A percentile compares a stretch with the other conserved stretches of the same genome.
These are phyloP conservation scores for Diaporthe helianthi DNA, from an alignment of 2,329 filamentous ascomycete genomes.

Conservation along the genomic window DNA sequence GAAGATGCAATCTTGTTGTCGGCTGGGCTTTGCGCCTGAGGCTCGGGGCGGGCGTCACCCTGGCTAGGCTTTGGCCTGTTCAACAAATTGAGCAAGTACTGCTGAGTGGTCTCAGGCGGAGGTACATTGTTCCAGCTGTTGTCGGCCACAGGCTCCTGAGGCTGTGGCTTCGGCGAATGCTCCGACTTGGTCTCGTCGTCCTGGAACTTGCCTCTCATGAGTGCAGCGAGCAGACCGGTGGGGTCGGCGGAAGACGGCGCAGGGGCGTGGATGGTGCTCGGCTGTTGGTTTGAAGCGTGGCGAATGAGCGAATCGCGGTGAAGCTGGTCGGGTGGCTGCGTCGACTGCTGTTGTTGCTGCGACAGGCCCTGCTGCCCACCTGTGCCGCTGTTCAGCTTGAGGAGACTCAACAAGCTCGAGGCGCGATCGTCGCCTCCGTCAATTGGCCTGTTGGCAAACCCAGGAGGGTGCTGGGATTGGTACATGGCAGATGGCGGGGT, in stretches of 20 bases:
- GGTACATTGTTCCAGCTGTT: constrained; percentile 55
- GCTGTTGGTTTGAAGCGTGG: constrained; percentile 39
- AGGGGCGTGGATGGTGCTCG: constrained; percentile 60
- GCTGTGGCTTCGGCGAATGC: constrained; percentile 38
- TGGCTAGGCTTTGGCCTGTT: constrained; percentile 77
- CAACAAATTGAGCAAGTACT: constrained; percentile 84
- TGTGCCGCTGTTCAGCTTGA: constrained; percentile 62
- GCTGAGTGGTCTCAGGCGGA: constrained; percentile 75
- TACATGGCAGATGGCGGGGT: constrained; percentile 53
- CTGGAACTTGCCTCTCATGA: constrained; percentile 65
- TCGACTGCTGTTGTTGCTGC: constrained; percentile 28
- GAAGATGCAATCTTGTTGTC: constrained; percentile 54
- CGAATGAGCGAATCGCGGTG: constrained; percentile 40
- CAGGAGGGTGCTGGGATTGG: constrained; percentile 49
- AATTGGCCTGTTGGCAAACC: constrained; percentile 46
- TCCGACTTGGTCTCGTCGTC: constrained; percentile 52
- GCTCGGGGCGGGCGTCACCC: constrained; percentile 51
- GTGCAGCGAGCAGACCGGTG: constrained; percentile 63
- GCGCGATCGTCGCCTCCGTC: constrained; percentile 54
- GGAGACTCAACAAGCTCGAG: constrained; percentile 63
- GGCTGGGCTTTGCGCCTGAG: constrained; percentile 48
- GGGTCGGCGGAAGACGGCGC: constrained; percentile 64
- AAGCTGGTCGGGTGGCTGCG: constrained; percentile 38
- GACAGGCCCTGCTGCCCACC: constrained; percentile 35
- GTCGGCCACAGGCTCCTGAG: constrained; percentile 33